These are phyloP conservation scores for Penicillium robsamsonii DNA, from an alignment of 495 filamentous ascomycete species.

Conservation along the genomic window DNA sequence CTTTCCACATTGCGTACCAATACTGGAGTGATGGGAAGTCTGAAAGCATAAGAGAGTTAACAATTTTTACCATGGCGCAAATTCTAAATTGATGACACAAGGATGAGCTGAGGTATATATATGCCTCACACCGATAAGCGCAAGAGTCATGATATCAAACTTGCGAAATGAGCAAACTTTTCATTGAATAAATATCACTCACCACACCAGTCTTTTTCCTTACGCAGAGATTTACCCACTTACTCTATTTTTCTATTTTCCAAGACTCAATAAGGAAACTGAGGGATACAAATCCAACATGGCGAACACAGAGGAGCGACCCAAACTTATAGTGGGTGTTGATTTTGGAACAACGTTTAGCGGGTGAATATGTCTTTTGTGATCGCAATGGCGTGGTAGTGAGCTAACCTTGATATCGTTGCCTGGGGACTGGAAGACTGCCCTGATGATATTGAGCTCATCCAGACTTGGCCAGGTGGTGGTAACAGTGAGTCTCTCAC, in stretches of 20 bases:
- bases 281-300: background rate
- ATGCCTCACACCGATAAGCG: background rate
- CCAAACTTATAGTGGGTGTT: constrained; percentile 36
- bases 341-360: constrained; percentile 52
- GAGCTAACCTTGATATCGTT: constrained; percentile 21
- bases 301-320: background rate
- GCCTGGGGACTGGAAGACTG: constrained; percentile 27
- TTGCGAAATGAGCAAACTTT: constrained; percentile 3
- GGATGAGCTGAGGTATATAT: background rate
- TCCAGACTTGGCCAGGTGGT: constrained; percentile 35
- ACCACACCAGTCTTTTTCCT: background rate
- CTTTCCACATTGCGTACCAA: background rate
- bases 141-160: constrained; percentile 1
- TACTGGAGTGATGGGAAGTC: no score
- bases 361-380: constrained; percentile 23
- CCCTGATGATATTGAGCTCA: constrained; percentile 29
- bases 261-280: background rate
- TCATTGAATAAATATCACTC: background rate
- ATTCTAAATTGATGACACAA: background rate
- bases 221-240: background rate
- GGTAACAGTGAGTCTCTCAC: constrained; percentile 22
- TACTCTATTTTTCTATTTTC: background rate
- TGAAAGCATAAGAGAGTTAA: background rate
- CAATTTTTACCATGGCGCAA: background rate
- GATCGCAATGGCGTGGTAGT: constrained; percentile 14